Conservation (phyloP, 108 stramenopile species). For the Cyclotella atomus region DNA sequence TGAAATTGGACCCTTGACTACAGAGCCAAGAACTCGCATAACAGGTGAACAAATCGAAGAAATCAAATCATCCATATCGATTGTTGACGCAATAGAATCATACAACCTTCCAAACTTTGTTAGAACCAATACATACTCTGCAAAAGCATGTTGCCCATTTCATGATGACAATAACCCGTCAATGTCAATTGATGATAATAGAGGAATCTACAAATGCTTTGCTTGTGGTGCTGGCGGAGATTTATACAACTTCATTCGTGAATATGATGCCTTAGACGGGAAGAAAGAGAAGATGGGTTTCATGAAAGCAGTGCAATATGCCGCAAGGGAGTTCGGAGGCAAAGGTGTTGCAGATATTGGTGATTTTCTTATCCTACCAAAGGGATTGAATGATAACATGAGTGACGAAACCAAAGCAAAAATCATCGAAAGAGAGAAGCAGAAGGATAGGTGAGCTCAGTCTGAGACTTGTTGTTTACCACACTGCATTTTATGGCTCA, state of each 20-base stretch:
- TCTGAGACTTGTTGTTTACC: too few relatives aligned
- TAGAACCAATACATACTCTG: constrained; percentile 47
- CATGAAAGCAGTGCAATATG: constrained; percentile 67
- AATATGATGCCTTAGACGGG: constrained; percentile 58
- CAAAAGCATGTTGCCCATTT: constrained; percentile 89
- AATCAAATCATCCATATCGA: constrained; percentile 59
- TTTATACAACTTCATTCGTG: constrained; percentile 84
- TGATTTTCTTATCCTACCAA: constrained; percentile 10
- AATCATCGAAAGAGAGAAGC: constrained; percentile 37
- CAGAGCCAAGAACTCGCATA: constrained; percentile 9
- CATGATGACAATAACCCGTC: constrained; percentile 92
- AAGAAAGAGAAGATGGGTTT: constrained; percentile 69
- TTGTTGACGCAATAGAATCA: constrained; percentile 67
- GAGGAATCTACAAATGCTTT: constrained; percentile 93
- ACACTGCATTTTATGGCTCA: neutral
- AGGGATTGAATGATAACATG: neutral
- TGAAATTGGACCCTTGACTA: too few relatives aligned
- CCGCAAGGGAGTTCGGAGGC: constrained; percentile 59
- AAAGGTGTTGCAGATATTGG: constrained; percentile 24
- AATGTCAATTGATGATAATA: constrained; percentile 72
- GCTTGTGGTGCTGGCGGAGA: constrained; percentile 94
- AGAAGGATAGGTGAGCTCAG: constrained; percentile 49
- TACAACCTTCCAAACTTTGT: constrained; percentile 63
- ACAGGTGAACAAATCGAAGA: constrained; percentile 51
- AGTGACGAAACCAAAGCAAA: constrained; percentile 38